Percentiles rank a stretch among this genome's conserved stretches.
Evolutionary conservation across 768 basidiomycete genomes (phyloP).

Genomic region (Amylocystis lapponica): DNA sequence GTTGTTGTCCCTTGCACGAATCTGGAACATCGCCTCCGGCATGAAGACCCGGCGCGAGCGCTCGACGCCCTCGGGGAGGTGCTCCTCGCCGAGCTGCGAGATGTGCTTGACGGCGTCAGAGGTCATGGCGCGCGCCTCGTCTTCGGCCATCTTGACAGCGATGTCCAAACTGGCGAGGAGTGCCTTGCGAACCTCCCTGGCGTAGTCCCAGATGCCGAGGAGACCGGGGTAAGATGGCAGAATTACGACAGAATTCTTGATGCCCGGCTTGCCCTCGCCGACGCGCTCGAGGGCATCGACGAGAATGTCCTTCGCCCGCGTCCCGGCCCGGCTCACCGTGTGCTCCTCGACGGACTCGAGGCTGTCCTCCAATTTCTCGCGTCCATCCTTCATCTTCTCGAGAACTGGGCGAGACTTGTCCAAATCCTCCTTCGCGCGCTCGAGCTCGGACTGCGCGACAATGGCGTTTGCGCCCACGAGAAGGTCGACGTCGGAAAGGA

Average conservation of each 20-base stretch:
- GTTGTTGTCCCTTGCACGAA: conserved; percentile 32
- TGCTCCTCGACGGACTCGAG: conserved; percentile 79
- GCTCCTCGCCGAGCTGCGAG: conserved; percentile 60
- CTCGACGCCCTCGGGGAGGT: conserved; percentile 79
- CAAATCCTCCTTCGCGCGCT: conserved; percentile 66
- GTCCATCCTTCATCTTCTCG: conserved; percentile 77
- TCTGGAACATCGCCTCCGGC: conserved; percentile 96
- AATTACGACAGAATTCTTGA: conserved; percentile 36
- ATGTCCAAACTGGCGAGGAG: conserved; percentile 79
- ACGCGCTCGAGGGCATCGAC: conserved; percentile 69
- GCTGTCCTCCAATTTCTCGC: conserved; percentile 71
- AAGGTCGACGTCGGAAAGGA: conserved; percentile 87
- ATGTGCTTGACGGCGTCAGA: conserved; percentile 61
- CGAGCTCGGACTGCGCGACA: conserved; percentile 75
- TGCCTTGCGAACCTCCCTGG: conserved; percentile 66
- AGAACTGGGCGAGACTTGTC: conserved; percentile 69
- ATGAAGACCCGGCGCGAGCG: conserved; percentile 81
- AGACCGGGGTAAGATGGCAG: conserved; percentile 85
- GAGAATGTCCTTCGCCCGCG: conserved; percentile 54
- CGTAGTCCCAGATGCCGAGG: conserved; percentile 81
- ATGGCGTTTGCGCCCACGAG: conserved; percentile 82
- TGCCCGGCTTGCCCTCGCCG: conserved; percentile 65
- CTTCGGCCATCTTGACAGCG: conserved; percentile 74
- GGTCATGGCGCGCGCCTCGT: conserved; percentile 72
- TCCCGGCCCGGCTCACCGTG: conserved; percentile 47